Evolutionary conservation across 306 rosid species (phyloP), one percentile per base, ranked within the genome.

Genomic region (Sicyos baderoa): DNA sequence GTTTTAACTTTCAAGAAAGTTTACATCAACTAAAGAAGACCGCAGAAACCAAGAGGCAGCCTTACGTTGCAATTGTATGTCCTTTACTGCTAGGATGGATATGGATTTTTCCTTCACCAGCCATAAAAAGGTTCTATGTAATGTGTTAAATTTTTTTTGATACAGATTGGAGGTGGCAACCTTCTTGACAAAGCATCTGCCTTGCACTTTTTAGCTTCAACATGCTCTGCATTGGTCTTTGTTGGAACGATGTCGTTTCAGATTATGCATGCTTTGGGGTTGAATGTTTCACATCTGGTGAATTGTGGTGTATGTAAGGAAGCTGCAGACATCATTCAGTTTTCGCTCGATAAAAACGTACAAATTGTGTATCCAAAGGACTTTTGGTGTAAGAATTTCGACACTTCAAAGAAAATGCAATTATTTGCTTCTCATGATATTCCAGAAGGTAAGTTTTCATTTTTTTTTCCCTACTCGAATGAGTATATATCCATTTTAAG

Each of bases 191-290:
- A 89, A 85, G 86, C 84, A 60, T 74, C 84, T 71, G 96, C 98
- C 64, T 73, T 93, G 79, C 85, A 66, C 29, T 81, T 83, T 81
- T 84, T 93, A 79, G 85, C 94, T 55, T 82, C 91, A 63, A 84
- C 72, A 70, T 93, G 96, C 54, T 87, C 88, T 71, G 87, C 76
- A n/a, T 74, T 93, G 72, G 75, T 88, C 75, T 89, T 89, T 77
- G 86, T 89, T 72, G 98, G 98, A 73, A 81, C 81, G 89, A 93
- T 88, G 89, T 77, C 95, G 71, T 87, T 93, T 77, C 98, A 87
- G 84, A 78, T 93, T 82, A 93, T 93, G 91, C 82, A 82, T 55
- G 91, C 88, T 62, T 77, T 88, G 70, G 88, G 89, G 42, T 63
- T 88, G 57, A 71, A 87, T 12, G 79, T 89, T 79, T 65, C 21